Evolutionary conservation across 2,329 filamentous ascomycete genomes (phyloP), one percentile per base, ranked within the genome.

Genomic region (Ophiocordyceps camponoti-saundersi): DNA sequence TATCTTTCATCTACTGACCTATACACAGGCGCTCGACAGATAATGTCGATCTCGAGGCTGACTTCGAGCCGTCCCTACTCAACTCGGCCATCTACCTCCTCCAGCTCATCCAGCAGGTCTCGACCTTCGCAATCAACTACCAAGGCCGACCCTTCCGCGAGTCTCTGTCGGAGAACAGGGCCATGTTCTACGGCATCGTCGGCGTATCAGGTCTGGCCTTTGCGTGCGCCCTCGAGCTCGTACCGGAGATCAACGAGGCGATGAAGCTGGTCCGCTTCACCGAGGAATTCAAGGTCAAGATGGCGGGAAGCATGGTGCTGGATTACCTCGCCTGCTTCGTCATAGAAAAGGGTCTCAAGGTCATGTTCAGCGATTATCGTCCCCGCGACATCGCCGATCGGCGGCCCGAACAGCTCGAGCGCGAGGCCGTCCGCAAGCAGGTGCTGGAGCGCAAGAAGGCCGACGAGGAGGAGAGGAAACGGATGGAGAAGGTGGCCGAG

Each of bases 81-180:
- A 98, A 98, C 72, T 92, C 84, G 44, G 92, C 92, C 48, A 86
- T 98, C 55, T 98, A 96, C 65, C 84, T 98, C 23, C 78, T 98
- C 40, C 92, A 96, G 60, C 80, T 98, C 46, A 96, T 98, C 64
- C 92, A 98, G 65, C 92, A 98, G 65, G 95, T 98, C 60, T 95
- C 89, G 22, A 98, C 92, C 3, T 98, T 98, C 58, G 89, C 92
- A 50, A 95, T 98, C 72, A 98, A 98, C 72, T 98, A 98, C 71
- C 92, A 98, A 66, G 92, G 92, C 49, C 84, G 92, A 11, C 92
- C 92, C 13, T 98, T 98, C 82, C 85, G 92, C 50, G 92, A 98
- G 67, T 85, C 84, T 21, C 87, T 98, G 53, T 82, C 84, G 6
- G 92, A 95, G 68, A 98, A 98, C 72, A 84, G 80, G 64, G 88